Conservation (phyloP, 305 asterid species). For the Fraxinus platypoda region DNA sequence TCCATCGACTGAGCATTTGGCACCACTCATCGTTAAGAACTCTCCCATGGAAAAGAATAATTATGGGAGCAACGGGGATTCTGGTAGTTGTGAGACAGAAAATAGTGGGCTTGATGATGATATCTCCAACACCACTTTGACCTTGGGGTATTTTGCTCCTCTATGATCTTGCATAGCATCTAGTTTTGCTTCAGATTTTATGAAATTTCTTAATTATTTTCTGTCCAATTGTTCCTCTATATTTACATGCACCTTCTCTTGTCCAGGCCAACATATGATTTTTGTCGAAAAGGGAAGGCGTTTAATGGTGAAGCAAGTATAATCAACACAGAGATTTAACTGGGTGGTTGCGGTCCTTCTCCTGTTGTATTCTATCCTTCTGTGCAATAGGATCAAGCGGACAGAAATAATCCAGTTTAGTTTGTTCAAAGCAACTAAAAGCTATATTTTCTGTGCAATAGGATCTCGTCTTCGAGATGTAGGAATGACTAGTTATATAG, state of each 20-base stretch:
- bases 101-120: neutral
- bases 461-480: neutral
- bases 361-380: neutral
- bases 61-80: neutral
- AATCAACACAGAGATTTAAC: slow-evolving; percentile 31
- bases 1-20: neutral
- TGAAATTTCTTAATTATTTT: neutral
- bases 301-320: slow-evolving; percentile 42
- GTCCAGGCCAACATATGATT: slow-evolving; percentile 48
- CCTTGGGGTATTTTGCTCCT: slow-evolving; percentile 45
- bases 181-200: neutral
- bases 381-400: neutral
- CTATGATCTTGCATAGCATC: neutral
- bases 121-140: slow-evolving; percentile 55
- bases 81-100: slow-evolving; percentile 21
- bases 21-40: neutral
- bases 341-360: slow-evolving; percentile 14
- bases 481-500: neutral
- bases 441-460: no score
- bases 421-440: neutral
- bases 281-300: slow-evolving; percentile 40
- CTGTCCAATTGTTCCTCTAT: neutral
- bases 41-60: neutral
- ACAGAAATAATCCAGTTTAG: neutral
- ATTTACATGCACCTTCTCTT: neutral